Evolutionary conservation across 306 rosid genomes (phyloP), one percentile per base, ranked within the genome.

Genomic region (Quercus variabilis): DNA sequence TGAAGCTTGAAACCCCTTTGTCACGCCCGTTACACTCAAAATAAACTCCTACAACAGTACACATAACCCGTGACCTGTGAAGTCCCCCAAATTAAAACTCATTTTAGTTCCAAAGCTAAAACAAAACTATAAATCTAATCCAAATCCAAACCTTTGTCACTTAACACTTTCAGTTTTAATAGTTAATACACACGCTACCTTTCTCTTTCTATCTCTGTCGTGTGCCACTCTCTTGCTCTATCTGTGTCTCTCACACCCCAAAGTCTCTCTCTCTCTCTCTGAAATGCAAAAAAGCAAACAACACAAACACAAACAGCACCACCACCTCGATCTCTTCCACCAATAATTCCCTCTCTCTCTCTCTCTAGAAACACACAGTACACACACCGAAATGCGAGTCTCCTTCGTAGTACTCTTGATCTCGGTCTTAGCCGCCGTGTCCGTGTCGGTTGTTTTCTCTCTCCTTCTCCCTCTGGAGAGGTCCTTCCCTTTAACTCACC

Each of bases 381-480:
- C 25, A 52, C 55, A 72, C 77, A 56, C 52, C n/a, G 75, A 71
- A 84, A 92, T 93, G 97, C 87, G 79, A 85, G 55, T 74, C 76
- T 79, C 64, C 28, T 77, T 74, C 23, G 52, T 21, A 17, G 8
- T 86, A 55, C 43, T 75, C 10, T 31, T 73, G 85, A 13, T 89
- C 76, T 64, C 83, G 74, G 78, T 75, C 20, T 38, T 83, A 1
- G 80, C 56, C 71, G 17, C 85, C 68, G 38, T 76, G 21, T 13
- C 80, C 28, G 56, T 69, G 25, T 56, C 90, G 71, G 90, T 80
- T n/a, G 88, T 80, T 78, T 78, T 56, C 89, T 77, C 88, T 30
- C 74, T 76, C 71, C 78, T 88, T 82, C 96, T 94, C 65, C 64
- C 82, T 57, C 86, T 94, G 35, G 90, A 94, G 75, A 81, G 97